phyloP scores from a whole-genome alignment of 805 yeast genomes.

The Lipomyces sp. region DNA sequence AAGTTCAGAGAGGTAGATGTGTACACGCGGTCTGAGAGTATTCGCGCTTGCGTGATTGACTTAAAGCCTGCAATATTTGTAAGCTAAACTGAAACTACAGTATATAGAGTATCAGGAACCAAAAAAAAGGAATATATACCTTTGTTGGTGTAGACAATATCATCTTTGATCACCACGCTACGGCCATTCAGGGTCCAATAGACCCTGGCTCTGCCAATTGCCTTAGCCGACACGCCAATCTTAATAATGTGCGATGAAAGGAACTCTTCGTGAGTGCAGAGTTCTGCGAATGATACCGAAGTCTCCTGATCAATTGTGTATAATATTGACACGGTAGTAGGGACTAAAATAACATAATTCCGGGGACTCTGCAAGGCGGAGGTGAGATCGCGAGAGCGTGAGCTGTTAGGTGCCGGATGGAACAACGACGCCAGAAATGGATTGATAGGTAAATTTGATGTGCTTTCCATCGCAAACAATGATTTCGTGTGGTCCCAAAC shows the following conservation, averaged over 20 bases:
- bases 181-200: slow-evolving; percentile 61
- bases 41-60: slow-evolving; percentile 52
- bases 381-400: slow-evolving; percentile 34
- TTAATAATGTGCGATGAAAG: slow-evolving; percentile 64
- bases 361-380: slow-evolving; percentile 46
- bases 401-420: slow-evolving; percentile 25
- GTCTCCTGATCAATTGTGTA: slow-evolving; percentile 47
- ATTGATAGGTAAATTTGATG: slow-evolving; percentile 29
- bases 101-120: slow-evolving; percentile 19
- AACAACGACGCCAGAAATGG: slow-evolving; percentile 37
- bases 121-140: slow-evolving; percentile 49
- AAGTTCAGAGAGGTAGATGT: slow-evolving; percentile 47
- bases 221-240: slow-evolving; percentile 40
- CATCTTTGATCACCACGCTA: slow-evolving; percentile 61
- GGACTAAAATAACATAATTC: slow-evolving; percentile 64
- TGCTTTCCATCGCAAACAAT: slow-evolving; percentile 10
- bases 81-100: slow-evolving; percentile 18
- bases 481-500: slow-evolving; percentile 1
- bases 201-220: slow-evolving; percentile 48
- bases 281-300: slow-evolving; percentile 51
- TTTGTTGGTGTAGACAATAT: slow-evolving; percentile 58
- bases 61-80: slow-evolving; percentile 25
- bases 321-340: slow-evolving; percentile 57
- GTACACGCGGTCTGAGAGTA: slow-evolving; percentile 63
- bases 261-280: slow-evolving; percentile 64